Evolutionary conservation across 352 stramenopile genomes (phyloP).

Genomic region (Globisporangium yorkense): DNA sequence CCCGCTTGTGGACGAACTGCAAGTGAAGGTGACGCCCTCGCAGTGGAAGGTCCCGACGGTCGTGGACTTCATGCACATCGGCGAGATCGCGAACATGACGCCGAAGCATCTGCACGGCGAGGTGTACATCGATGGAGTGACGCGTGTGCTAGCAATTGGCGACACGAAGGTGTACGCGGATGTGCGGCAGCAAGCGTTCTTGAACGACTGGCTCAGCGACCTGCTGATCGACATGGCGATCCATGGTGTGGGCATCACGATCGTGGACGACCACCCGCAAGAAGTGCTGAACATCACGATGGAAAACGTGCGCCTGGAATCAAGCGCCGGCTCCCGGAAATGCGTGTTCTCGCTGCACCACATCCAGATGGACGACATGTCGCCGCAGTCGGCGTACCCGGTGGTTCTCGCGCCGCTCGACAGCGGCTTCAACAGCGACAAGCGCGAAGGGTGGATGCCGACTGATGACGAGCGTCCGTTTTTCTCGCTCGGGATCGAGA

Average conservation of each 20-base stretch:
- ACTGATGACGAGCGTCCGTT: conserved; percentile 69
- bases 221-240: conserved; percentile 70
- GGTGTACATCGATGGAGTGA: conserved; percentile 83
- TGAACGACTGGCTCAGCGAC: conserved; percentile 73
- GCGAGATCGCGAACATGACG: conserved; percentile 43
- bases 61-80: conserved; percentile 75
- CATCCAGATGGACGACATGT: conserved; percentile 87
- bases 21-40: conserved; percentile 51
- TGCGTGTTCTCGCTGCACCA: conserved; percentile 70
- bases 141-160: conserved; percentile 72
- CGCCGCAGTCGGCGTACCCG: conserved; percentile 54
- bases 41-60: conserved; percentile 67
- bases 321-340: conserved; percentile 34
- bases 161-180: conserved; percentile 60
- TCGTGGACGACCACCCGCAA: conserved; percentile 69
- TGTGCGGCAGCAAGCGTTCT: conserved; percentile 41
- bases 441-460: conserved; percentile 79
- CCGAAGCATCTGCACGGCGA: conserved; percentile 60
- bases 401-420: conserved; percentile 76
- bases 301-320: conserved; percentile 72
- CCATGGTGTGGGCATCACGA: conserved; percentile 68
- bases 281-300: conserved; percentile 86
- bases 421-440: conserved; percentile 84
- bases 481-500: conserved; percentile 60
- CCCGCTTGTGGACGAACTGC: conserved; percentile 41